Evolutionary conservation across 83 land plant species (phyloP).

Genomic region (Diphasiastrum complanatum): DNA sequence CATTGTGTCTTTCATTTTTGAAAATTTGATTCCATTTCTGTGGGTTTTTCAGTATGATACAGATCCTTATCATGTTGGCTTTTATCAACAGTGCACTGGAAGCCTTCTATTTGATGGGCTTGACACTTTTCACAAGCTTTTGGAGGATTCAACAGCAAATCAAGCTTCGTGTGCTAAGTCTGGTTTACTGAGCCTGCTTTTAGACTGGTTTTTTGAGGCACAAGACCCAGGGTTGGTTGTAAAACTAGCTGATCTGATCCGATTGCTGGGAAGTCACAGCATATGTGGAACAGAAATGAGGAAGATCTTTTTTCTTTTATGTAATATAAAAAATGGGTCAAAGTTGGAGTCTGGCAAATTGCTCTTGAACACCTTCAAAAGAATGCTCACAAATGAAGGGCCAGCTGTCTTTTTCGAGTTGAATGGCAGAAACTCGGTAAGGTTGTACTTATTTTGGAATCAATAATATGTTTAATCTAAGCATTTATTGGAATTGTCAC

Average conservation of each 20-base stretch:
- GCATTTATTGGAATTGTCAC: no score
- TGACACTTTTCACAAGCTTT: conserved; percentile 48
- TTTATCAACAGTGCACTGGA: conserved; percentile 62
- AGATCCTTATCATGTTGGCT: conserved; percentile 12
- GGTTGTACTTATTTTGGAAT: conserved; percentile 20
- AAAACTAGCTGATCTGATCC: conserved; percentile 64
- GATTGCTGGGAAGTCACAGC: conserved; percentile 82
- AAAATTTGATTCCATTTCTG: neutral
- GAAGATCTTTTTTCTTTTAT: conserved; percentile 77
- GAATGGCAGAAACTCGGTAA: conserved; percentile 79
- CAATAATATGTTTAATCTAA: no score
- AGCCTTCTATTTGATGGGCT: conserved; percentile 56
- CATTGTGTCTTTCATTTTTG: neutral
- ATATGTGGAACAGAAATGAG: conserved; percentile 93
- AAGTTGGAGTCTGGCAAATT: conserved; percentile 45
- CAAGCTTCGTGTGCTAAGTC: conserved; percentile 78
- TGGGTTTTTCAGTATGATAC: conserved; percentile 6
- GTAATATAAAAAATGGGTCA: conserved; percentile 53
- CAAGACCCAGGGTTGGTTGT: conserved; percentile 38
- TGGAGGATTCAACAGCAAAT: conserved; percentile 82
- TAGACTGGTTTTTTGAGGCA: conserved; percentile 84
- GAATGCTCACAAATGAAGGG: conserved; percentile 88
- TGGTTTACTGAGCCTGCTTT: conserved; percentile 74
- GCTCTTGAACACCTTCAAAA: conserved; percentile 51
- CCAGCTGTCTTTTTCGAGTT: conserved; percentile 88